Evolutionary conservation across 2,329 filamentous ascomycete species (phyloP), one percentile per base, ranked within the genome.

Genomic region (Colletotrichum liaoningense): DNA sequence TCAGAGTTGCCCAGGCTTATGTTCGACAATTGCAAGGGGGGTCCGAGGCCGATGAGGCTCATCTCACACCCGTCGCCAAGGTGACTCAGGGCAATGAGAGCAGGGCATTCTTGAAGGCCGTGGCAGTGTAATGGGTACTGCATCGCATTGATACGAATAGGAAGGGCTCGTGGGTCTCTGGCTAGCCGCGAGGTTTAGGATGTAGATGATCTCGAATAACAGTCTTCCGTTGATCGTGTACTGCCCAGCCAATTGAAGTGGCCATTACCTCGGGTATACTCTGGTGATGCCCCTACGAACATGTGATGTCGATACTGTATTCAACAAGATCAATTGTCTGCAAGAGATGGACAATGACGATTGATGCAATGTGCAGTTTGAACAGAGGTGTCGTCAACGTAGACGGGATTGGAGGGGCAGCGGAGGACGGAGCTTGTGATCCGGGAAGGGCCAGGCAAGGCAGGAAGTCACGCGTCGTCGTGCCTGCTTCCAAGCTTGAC

Each of bases 1-100:
- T 92, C 58, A 85, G 84, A 71, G 86, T 91, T 5, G 87, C 88
- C n/a, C 87, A 91, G 81, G 83, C 84, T 5, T 92, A 92, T 75
- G 78, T 89, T 62, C 82, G 83, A 12, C 83, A 83, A 66, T 79
- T 88, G 63, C 81, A 83, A 72, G 77, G 75, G 5, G 69, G 73
- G 26, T 78, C 79, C 3, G 79, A 79, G 2, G 79, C 80, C 19
- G 75, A 78, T 26, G 80, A 83, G 26, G 80, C 83, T 8, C 80
- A 86, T 76, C 79, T 87, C 62, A 87, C 84, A 8, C 88, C 89
- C 1, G 81, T 92, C 56, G 89, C 87, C 7, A 90, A 90, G 79
- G 89, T 91, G 19, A 82, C 83, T 0, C 85, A 92, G 72, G 90
- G 90, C 0, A 84, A 83, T 67, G 90, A 92, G 80, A 88, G 86